Conservation (phyloP, 352 stramenopile species). For the Pythium monospermum region DNA sequence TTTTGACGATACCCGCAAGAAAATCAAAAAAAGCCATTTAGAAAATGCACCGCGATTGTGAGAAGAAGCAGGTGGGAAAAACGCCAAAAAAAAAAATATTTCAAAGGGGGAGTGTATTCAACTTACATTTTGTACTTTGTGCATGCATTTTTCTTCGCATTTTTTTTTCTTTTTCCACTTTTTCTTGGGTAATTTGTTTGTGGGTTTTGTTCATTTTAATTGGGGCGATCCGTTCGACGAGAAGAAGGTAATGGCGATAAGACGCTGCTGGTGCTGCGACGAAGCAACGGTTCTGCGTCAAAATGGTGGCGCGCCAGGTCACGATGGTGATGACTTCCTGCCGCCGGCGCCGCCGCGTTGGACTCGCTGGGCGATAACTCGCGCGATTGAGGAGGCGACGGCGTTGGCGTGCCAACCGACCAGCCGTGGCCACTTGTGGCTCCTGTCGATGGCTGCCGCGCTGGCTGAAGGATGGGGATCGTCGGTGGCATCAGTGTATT, state of each 20-base stretch:
- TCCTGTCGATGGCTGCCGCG: constrained; percentile 15
- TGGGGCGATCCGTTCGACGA: neutral
- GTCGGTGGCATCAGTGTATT: constrained; percentile 11
- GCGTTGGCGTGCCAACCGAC: constrained; percentile 13
- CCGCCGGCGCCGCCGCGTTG: neutral
- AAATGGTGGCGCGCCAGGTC: constrained; percentile 23
- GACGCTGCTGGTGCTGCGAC: constrained; percentile 7
- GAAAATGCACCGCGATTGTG: constrained; percentile 14
- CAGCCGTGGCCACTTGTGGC: constrained; percentile 22
- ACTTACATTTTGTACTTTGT: neutral
- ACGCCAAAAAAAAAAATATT: too few species aligned
- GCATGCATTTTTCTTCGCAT: neutral
- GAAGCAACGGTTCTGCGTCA: constrained; percentile 15
- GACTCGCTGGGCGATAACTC: neutral
- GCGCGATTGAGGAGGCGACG: constrained; percentile 7
- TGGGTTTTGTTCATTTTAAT: too few species aligned
- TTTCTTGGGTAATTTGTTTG: neutral
- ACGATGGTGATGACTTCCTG: neutral
- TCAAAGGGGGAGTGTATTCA: too few species aligned
- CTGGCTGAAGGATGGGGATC: constrained; percentile 21
- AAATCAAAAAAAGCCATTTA: constrained; percentile 37
- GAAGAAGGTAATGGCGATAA: neutral
- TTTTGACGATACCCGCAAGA: constrained; percentile 70
- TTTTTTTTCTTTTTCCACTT: neutral
- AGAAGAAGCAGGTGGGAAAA: neutral